Evolutionary conservation across 1,284 basidiomycete genomes (phyloP).

Genomic region (Moniliella sp.): DNA sequence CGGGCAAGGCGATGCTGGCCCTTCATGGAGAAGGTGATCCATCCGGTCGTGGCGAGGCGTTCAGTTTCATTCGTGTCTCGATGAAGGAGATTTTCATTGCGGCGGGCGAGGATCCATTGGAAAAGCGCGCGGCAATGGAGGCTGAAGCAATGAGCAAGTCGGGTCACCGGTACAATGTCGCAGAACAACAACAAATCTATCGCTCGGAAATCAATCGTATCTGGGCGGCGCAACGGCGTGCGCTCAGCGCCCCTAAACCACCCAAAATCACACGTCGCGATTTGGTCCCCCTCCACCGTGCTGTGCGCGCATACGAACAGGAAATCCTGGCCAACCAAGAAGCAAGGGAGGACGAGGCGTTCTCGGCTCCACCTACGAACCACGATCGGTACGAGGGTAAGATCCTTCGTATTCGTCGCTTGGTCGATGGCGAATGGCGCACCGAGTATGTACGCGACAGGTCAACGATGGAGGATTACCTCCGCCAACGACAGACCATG

Average conservation of each 20-base stretch:
- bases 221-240: conserved; percentile 74
- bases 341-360: neutral
- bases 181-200: conserved; percentile 90
- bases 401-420: conserved; percentile 16
- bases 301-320: neutral
- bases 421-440: conserved; percentile 48
- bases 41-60: conserved; percentile 78
- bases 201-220: conserved; percentile 90
- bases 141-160: conserved; percentile 51
- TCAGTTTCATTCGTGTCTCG: conserved; percentile 79
- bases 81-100: conserved; percentile 98
- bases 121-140: conserved; percentile 51
- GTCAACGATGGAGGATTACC: conserved; percentile 74
- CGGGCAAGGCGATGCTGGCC: conserved; percentile 87
- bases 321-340: neutral
- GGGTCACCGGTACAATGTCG: conserved; percentile 76
- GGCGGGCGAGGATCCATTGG: conserved; percentile 48
- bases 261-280: conserved; percentile 61
- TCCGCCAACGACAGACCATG: conserved; percentile 57
- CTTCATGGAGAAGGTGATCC: conserved; percentile 93
- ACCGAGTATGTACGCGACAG: conserved; percentile 80
- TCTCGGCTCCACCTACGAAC: neutral
- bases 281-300: conserved; percentile 5
- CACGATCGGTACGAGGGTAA: conserved; percentile 3
- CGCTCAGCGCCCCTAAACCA: conserved; percentile 61